These are phyloP conservation scores for Cercospora brassicicola DNA, from an alignment of 2,329 filamentous ascomycete species.

Conservation along the genomic window DNA sequence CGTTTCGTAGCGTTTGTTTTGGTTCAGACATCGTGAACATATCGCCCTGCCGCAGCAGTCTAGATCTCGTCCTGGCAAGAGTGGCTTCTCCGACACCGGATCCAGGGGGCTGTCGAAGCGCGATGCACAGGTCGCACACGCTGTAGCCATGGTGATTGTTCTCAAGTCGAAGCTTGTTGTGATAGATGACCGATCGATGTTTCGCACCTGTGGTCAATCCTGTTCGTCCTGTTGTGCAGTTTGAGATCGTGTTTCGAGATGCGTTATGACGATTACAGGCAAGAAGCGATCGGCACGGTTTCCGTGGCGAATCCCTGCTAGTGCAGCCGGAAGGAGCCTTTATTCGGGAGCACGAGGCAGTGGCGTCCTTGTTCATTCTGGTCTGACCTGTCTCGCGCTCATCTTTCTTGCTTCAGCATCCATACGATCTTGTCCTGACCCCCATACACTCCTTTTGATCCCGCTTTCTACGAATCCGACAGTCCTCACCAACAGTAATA, in stretches of 20 bases:
- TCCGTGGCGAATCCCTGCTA: constrained; percentile 7
- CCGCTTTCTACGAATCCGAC: background rate
- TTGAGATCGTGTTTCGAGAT: constrained; percentile 6
- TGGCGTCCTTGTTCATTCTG: constrained; percentile 1
- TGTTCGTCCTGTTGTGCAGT: constrained; percentile 8
- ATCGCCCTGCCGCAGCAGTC: constrained; percentile 70
- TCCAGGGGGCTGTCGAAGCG: constrained; percentile 28
- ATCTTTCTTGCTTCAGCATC: constrained; percentile 1
- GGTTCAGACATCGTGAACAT: constrained; percentile 68
- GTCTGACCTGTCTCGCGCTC: constrained; percentile 13
- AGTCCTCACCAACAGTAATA: background rate
- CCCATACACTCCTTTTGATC: constrained; percentile 22
- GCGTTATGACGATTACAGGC: constrained; percentile 3
- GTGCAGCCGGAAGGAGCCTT: background rate
- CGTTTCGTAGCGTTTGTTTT: constrained; percentile 66
- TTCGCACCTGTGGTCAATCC: constrained; percentile 13
- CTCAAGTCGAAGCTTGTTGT: background rate
- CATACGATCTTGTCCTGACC: constrained; percentile 13
- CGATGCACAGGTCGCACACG: constrained; percentile 39
- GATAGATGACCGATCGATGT: background rate
- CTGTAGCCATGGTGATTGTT: constrained; percentile 6
- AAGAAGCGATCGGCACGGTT: constrained; percentile 1
- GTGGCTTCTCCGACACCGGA: constrained; percentile 56
- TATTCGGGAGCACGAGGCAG: constrained; percentile 3
- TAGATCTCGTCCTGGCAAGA: constrained; percentile 60